Evolutionary conservation across 2,329 filamentous ascomycete genomes (phyloP).

Genomic region (Didymella pomorum): DNA sequence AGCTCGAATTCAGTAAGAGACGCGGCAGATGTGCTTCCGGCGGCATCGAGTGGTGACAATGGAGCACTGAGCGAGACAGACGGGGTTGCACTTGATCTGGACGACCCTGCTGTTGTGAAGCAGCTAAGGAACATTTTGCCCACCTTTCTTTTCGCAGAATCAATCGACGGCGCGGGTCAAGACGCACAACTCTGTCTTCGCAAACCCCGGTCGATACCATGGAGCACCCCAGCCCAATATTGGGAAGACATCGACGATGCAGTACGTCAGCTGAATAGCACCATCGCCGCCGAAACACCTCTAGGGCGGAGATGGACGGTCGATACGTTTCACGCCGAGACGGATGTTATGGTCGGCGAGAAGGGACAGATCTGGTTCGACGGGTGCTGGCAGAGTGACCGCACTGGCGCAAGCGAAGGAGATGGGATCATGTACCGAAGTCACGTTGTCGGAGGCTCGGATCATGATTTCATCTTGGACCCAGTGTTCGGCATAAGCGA

Average conservation of each 20-base stretch:
- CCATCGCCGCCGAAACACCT: slow-evolving; percentile 1
- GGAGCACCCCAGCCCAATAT: slow-evolving; percentile 14
- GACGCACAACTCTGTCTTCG: slow-evolving; percentile 34
- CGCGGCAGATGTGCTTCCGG: background rate
- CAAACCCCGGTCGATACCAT: slow-evolving; percentile 22
- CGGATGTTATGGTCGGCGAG: slow-evolving; percentile 31
- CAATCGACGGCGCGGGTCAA: slow-evolving; percentile 23
- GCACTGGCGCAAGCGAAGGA: background rate
- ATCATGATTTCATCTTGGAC: slow-evolving; percentile 33
- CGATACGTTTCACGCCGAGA: slow-evolving; percentile 31
- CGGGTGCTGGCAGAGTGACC: slow-evolving; percentile 22
- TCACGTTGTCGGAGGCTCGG: slow-evolving; percentile 21
- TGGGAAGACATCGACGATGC: slow-evolving; percentile 32
- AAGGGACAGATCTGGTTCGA: slow-evolving; percentile 34
- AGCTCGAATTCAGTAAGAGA: background rate
- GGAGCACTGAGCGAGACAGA: background rate
- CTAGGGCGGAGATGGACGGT: slow-evolving; percentile 13
- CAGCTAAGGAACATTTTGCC: slow-evolving; percentile 23
- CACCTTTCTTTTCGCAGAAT: slow-evolving; percentile 30
- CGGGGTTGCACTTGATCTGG: slow-evolving; percentile 3
- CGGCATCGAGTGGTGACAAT: background rate
- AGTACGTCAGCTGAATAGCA: slow-evolving; percentile 13
- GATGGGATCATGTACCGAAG: slow-evolving; percentile 17
- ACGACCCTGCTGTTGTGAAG: slow-evolving; percentile 13
- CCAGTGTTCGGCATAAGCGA: slow-evolving; percentile 25